Evolutionary conservation across 1,284 basidiomycete species (phyloP), one percentile per base, ranked within the genome.

Genomic region (Melampsora americana): DNA sequence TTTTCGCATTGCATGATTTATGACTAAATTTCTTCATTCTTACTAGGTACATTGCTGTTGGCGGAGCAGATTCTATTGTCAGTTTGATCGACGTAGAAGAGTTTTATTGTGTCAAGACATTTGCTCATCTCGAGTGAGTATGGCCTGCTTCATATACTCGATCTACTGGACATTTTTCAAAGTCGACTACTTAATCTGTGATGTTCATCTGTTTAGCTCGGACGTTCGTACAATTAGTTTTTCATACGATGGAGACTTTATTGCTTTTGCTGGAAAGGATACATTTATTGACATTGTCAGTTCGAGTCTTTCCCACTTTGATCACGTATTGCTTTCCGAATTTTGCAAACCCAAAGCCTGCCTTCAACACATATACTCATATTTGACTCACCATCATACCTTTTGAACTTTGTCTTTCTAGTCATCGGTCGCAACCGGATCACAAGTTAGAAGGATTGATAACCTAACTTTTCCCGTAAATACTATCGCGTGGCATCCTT

Each of bases 201-300:
- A 7, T 50, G 39, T 26, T 1, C 30, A 35, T 26, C 30, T 18
- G 56, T 18, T 32, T 44, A 64, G 69, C 5, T 62, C 68, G 39
- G 68, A 69, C 28, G 68, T 69, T 0, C 74, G 81, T 18, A 75
- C 78, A 7, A 79, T 82, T 23, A 78, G 78, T 1, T 82, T 82
- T 64, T 80, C 79, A 12, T 79, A 78, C 67, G 81, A 82, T 26
- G 81, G 81, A 1, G 81, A 82, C 60, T 77, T 81, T 30, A 62
- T 82, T 0, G 81, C 81, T 0, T 78, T 78, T 0, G 80, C 79
- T 26, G 81, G 81, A 1, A 81, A 82, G 66, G 81, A 82, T 61
- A 23, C 69, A 1, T 79, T 79, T 20, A 78, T 81, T 50, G 53
- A 60, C 14, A 79, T 81, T 56, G 78, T 77, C 7, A 71, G 78